Conservation (phyloP, 352 stramenopile genomes). For the Ophiocytium majus region DNA sequence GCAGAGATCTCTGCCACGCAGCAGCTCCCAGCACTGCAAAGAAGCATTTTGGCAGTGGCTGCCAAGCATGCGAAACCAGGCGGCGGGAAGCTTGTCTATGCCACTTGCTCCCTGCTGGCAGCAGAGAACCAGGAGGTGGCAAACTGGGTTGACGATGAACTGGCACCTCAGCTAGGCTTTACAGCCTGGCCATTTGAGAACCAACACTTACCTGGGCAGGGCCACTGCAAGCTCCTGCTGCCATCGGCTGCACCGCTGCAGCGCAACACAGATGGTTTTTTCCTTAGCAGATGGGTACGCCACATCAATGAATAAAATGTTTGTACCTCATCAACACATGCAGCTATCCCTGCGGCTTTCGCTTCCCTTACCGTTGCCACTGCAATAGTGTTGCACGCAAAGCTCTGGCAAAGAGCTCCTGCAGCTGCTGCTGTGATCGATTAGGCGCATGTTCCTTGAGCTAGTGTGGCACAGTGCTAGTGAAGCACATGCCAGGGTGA, state of each 20-base stretch:
- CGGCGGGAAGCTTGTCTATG: slow-evolving; percentile 5
- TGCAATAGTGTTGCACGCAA: too few relatives aligned
- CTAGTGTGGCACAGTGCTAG: too few relatives aligned
- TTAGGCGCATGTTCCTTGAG: too few relatives aligned
- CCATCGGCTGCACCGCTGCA: not conserved
- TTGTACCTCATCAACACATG: too few relatives aligned
- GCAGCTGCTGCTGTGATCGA: too few relatives aligned
- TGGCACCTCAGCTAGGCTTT: not conserved
- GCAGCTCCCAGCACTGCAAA: not conserved
- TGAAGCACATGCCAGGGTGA: too few relatives aligned
- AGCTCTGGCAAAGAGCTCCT: too few relatives aligned
- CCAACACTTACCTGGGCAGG: not conserved
- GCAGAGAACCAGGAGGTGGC: not conserved
- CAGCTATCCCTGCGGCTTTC: too few relatives aligned
- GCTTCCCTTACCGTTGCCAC: too few relatives aligned
- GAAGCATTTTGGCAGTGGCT: not conserved
- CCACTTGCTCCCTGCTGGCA: slow-evolving; percentile 11
- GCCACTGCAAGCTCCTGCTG: not conserved
- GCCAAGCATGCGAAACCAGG: not conserved
- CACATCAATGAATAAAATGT: too few relatives aligned
- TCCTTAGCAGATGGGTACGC: slow-evolving; percentile 9
- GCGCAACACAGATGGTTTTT: slow-evolving; percentile 10
- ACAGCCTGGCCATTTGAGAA: not conserved
- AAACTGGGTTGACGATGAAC: not conserved
- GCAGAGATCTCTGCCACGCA: not conserved